These are phyloP conservation scores for Backusella tuberculispora DNA, from an alignment of 192 early-diverging fungal genomes.

Conservation along the genomic window DNA sequence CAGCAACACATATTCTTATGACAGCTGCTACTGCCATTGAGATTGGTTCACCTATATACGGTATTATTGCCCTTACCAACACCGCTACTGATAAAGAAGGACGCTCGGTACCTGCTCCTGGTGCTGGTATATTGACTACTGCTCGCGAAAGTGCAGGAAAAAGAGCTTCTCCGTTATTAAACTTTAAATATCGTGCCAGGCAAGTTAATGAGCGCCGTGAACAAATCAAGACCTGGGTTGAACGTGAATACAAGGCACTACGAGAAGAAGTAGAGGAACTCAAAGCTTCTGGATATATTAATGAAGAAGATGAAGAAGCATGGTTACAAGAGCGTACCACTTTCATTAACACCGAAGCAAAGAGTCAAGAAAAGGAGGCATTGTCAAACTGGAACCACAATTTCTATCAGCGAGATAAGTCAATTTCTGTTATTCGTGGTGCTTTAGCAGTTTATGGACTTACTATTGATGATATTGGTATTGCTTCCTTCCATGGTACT, in stretches of 20 bases:
- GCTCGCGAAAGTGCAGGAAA: slow-evolving; percentile 72
- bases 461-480: slow-evolving; percentile 89
- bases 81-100: slow-evolving; percentile 96
- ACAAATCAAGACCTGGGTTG: slow-evolving; percentile 81
- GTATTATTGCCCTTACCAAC: slow-evolving; percentile 84
- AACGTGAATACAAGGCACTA: slow-evolving; percentile 71
- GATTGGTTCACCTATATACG: slow-evolving; percentile 93
- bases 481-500: slow-evolving; percentile 96
- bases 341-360: slow-evolving; percentile 61
- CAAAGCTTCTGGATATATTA: slow-evolving; percentile 47
- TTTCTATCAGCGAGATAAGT: slow-evolving; percentile 75
- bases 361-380: slow-evolving; percentile 77
- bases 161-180: slow-evolving; percentile 64
- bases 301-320: slow-evolving; percentile 48
- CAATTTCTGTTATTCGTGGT: slow-evolving; percentile 83
- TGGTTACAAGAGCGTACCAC: slow-evolving; percentile 50
- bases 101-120: slow-evolving; percentile 92
- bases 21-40: slow-evolving; percentile 83
- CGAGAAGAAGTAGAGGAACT: slow-evolving; percentile 67
- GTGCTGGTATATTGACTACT: slow-evolving; percentile 90
- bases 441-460: slow-evolving; percentile 88
- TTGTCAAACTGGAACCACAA: slow-evolving; percentile 77
- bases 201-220: slow-evolving; percentile 74
- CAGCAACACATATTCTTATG: slow-evolving; percentile 90
- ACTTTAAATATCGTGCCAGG: slow-evolving; percentile 81